Evolutionary conservation across 495 filamentous ascomycete species (phyloP).

Genomic region (Penicillium crystallinum): DNA sequence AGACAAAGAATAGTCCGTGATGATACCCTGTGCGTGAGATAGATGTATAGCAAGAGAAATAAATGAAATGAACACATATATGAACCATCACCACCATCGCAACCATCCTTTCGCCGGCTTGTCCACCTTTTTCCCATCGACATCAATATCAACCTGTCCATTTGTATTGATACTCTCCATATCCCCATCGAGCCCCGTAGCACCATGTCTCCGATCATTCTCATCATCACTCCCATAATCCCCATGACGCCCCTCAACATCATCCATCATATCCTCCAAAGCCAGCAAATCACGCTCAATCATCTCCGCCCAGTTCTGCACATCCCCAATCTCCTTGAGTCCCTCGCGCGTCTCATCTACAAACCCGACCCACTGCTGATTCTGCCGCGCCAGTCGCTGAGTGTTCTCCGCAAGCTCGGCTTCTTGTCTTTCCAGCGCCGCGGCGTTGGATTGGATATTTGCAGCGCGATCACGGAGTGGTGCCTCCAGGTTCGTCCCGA

Average conservation of each 20-base stretch:
- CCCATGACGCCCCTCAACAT: constrained; percentile 44
- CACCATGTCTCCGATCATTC: not conserved
- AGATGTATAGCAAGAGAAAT: not conserved
- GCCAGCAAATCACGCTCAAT: constrained; percentile 86
- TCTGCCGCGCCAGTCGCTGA: constrained; percentile 62
- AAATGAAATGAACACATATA: constrained; percentile 1
- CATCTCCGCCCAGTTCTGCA: constrained; percentile 98
- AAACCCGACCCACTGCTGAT: constrained; percentile 61
- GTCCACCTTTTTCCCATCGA: constrained; percentile 11
- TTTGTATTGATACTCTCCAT: constrained; percentile 8
- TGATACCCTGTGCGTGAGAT: constrained; percentile 3
- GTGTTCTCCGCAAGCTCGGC: constrained; percentile 61
- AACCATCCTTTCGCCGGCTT: constrained; percentile 24
- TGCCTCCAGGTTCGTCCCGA: constrained; percentile 61
- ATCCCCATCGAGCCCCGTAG: constrained; percentile 6
- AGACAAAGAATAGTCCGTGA: constrained; percentile 6
- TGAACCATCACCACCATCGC: constrained; percentile 28
- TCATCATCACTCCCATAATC: constrained; percentile 1
- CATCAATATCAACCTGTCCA: constrained; percentile 11
- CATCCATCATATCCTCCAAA: constrained; percentile 76
- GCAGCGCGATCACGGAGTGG: constrained; percentile 67
- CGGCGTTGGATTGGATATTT: constrained; percentile 69
- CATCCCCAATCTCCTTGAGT: constrained; percentile 89
- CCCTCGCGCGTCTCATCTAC: constrained; percentile 62
- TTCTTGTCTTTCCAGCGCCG: constrained; percentile 67